Evolutionary conservation across 306 rosid species (phyloP).

Genomic region (Fragaria vesca): DNA sequence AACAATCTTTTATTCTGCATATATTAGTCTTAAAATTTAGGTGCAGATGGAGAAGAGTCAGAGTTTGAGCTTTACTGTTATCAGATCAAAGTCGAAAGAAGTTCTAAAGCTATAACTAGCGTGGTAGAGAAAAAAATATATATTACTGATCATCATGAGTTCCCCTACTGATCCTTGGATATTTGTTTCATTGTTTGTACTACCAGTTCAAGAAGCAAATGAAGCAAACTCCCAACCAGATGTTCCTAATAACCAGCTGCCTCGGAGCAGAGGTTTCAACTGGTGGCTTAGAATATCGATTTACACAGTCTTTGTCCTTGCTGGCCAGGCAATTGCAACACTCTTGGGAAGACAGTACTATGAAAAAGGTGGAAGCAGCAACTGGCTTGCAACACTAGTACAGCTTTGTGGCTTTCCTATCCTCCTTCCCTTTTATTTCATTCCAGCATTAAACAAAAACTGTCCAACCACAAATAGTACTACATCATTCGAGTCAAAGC

Average conservation of each 20-base stretch:
- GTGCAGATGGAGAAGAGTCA: neutral
- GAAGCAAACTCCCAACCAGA: neutral
- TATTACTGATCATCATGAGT: neutral
- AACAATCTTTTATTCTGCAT: neutral
- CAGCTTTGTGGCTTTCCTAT: conserved; percentile 39
- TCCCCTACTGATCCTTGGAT: neutral
- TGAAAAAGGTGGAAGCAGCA: conserved; percentile 38
- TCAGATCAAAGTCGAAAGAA: neutral
- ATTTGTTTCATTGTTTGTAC: neutral
- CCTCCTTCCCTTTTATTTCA: conserved; percentile 30
- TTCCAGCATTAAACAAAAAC: conserved; percentile 17
- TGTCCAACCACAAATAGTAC: neutral
- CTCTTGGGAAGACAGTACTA: conserved; percentile 38
- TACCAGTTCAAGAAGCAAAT: conserved; percentile 7
- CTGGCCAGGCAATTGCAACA: conserved; percentile 34
- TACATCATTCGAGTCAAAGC: neutral
- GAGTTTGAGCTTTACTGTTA: neutral
- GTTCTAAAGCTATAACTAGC: neutral
- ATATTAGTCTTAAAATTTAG: neutral
- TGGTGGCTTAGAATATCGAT: conserved; percentile 34
- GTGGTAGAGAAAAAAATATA: neutral
- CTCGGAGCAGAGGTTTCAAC: neutral
- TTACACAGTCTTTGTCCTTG: conserved; percentile 18
- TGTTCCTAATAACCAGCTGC: neutral
- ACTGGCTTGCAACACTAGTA: conserved; percentile 35